Conservation (phyloP, 129 eudicot genomes). For the Flaveria linearis region DNA sequence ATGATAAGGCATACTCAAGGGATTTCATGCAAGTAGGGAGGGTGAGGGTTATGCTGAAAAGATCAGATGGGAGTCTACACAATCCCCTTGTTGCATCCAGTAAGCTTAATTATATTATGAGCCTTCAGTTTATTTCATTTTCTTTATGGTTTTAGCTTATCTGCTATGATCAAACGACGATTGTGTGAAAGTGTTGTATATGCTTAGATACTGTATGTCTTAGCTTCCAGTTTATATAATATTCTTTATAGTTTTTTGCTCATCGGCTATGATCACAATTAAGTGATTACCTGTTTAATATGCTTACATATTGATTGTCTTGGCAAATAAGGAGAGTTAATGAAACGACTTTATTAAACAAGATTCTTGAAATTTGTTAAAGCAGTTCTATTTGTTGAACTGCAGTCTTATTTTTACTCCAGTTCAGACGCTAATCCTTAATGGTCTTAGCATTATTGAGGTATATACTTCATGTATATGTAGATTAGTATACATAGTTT, state of each 20-base stretch:
- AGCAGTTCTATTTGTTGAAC: not conserved
- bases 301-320: not conserved
- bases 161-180: conserved; percentile 4
- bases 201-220: not conserved
- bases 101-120: conserved; percentile 43
- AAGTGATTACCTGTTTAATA: not conserved
- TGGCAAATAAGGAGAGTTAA: not conserved
- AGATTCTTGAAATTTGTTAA: conserved; percentile 8
- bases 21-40: conserved; percentile 97
- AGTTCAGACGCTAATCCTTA: not conserved
- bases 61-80: conserved; percentile 65
- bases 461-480: not conserved
- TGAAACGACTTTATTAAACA: not conserved
- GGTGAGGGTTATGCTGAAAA: conserved; percentile 75
- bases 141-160: not conserved
- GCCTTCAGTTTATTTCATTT: not conserved
- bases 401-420: not conserved
- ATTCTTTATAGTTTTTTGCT: not conserved
- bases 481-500: not conserved
- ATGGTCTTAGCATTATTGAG: not conserved
- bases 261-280: conserved; percentile 3
- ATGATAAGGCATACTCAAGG: conserved; percentile 91
- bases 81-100: conserved; percentile 79
- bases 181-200: not conserved
- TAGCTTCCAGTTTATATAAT: not conserved